Conservation (phyloP, 331 rosid species). For the Cucumis variabilis region DNA sequence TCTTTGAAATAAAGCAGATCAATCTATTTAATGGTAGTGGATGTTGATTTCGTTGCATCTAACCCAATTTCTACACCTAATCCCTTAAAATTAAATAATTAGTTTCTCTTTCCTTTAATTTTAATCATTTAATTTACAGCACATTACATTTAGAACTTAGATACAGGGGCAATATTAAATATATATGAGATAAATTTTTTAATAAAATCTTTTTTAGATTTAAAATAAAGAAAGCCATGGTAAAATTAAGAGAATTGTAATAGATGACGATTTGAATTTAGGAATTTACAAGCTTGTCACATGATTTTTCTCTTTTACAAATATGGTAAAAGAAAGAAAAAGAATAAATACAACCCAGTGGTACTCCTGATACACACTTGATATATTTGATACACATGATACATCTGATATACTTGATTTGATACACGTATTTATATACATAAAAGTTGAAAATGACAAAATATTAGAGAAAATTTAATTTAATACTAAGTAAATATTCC, state of each 20-base stretch:
- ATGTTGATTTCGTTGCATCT: conserved; percentile 16
- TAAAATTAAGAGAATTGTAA: too few relatives aligned
- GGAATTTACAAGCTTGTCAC: too few relatives aligned
- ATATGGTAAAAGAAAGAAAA: too few relatives aligned
- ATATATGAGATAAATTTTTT: background rate
- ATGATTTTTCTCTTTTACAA: too few relatives aligned
- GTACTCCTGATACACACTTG: too few relatives aligned
- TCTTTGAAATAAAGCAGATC: background rate
- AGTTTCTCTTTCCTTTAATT: background rate
- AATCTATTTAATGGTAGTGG: background rate
- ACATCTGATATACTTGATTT: too few relatives aligned
- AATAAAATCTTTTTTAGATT: background rate
- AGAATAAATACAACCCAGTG: rapidly evolving
- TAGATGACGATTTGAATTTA: too few relatives aligned
- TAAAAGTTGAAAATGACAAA: too few relatives aligned
- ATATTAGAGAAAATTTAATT: too few relatives aligned
- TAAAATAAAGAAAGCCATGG: background rate
- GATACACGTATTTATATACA: too few relatives aligned
- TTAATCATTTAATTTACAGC: background rate
- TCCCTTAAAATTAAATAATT: background rate
- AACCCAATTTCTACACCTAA: conserved; percentile 9
- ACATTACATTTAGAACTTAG: background rate
- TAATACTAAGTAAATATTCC: too few relatives aligned
- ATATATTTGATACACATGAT: too few relatives aligned
- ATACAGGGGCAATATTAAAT: background rate